Base-by-base conservation (phyloP, 2,329 filamentous ascomycete genomes). In the Colletotrichum sidae region DNA sequence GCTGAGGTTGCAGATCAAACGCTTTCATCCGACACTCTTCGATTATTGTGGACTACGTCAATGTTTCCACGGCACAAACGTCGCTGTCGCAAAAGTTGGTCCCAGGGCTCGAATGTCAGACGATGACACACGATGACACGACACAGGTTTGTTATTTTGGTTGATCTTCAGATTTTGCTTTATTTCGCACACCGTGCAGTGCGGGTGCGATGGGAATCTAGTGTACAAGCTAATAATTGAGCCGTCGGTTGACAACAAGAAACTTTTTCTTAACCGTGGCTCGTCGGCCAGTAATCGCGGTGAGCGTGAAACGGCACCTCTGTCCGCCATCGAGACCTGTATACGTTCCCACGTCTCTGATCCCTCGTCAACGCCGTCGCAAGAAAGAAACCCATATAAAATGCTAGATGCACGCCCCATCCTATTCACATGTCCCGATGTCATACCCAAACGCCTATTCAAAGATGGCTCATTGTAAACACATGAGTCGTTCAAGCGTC, bases 401-500 rank as follows among this genome's bases (percentile, higher is more conserved):
- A 66, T 66, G 63, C 58, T 53, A 45, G 37, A 63, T 66, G 58
- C 41, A 25, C 3, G 46, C 53, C 51, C 17, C 52, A 13, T 45
- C 42, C 42, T 8, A 34, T 35, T 42, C 58, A 46, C 39, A 45
- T 51, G 12, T 53, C 34, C 49, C 38, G 25, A 49, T 51, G 25
- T 53, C 44, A 33, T 60, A 39, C 57, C 55, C 53, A 9, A 68
- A 68, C 64, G 65, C 60, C 66, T 35, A n/a, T 45, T 13, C 34
- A 38, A 60, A 54, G 15, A 56, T 66, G 46, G 47, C 47, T 54
- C 58, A 25, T 34, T n/a, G 41, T 59, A 45, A 39, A 55, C 55
- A 69, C 63, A 66, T 63, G 44, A 35, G 68, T 50, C 39, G n/a
- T 51, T 58, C 47, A 69, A 37, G 61, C 66, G 57, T 60, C 35